phyloP scores from a whole-genome alignment of 2,329 filamentous ascomycete genomes.

The Calonectria pseudoturangicola region DNA sequence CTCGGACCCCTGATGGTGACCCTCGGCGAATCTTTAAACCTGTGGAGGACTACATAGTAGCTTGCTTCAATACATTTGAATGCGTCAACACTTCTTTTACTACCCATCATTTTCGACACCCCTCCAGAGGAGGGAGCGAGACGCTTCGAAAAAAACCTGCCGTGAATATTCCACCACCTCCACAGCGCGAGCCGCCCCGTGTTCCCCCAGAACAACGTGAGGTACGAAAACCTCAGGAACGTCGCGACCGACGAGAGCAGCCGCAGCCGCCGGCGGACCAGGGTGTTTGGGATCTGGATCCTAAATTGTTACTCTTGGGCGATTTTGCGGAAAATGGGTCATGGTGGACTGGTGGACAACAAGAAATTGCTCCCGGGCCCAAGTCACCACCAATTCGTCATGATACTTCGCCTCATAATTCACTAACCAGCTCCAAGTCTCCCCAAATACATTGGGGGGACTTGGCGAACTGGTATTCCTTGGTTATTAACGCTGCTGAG shows the following conservation, averaged over 20 bases:
- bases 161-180: conserved; percentile 43
- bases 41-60: conserved; percentile 85
- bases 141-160: conserved; percentile 53
- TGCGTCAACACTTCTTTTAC: conserved; percentile 87
- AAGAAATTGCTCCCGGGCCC: conserved; percentile 53
- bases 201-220: conserved; percentile 52
- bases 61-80: conserved; percentile 80
- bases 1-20: conserved; percentile 55
- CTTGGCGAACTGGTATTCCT: conserved; percentile 83
- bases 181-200: conserved; percentile 59
- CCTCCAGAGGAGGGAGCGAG: conserved; percentile 49
- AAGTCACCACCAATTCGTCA: conserved; percentile 44
- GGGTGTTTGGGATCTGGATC: conserved; percentile 75
- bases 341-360: conserved; percentile 84
- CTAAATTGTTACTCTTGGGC: conserved; percentile 83
- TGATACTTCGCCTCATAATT: conserved; percentile 46
- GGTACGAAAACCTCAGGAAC: conserved; percentile 62
- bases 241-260: conserved; percentile 43
- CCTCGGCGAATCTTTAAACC: conserved; percentile 81
- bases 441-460: conserved; percentile 85
- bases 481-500: conserved; percentile 79
- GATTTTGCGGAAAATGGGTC: conserved; percentile 87
- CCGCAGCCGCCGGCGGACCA: conserved; percentile 47
- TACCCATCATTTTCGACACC: conserved; percentile 64
- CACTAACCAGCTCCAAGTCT: conserved; percentile 61